Evolutionary conservation across 2,329 filamentous ascomycete species (phyloP), one percentile per base, ranked within the genome.

Genomic region (Xylaria sp.): DNA sequence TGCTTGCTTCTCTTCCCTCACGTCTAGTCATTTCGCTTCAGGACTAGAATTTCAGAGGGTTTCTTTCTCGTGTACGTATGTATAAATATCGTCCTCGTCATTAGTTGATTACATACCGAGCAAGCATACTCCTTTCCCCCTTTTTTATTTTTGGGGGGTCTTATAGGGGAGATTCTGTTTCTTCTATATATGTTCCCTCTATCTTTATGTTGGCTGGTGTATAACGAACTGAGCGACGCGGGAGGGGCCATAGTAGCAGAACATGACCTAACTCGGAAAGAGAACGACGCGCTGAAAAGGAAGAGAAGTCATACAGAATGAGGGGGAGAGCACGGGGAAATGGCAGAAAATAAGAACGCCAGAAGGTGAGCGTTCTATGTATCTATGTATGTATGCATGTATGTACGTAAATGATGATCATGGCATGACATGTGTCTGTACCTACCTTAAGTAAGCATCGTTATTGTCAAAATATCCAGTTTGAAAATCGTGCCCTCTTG

Each of bases 51-150:
- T 23, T 23, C 13, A 48, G 41, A 37, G 34, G 28, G 10, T 51
- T 18, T 15, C 20, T 54, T 34, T 34, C 46, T 12, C 52, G 37
- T 55, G 23, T 58, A 64, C 59, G 57, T 63, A 65, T 55, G 52
- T 69, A 69, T 63, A 54, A 69, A 12, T 54, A 66, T 50, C 61
- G n/a, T 41, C 55, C 13, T 65, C 52, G 48, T 50, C 46, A 34
- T 39, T 23, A 59, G 51, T 59, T 52, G 67, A 52, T 60, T 54
- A 50, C 20, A 28, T 48, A 10, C 50, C 57, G 52, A 46, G 37
- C 51, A 56, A 59, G 23, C 39, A 37, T 56, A 10, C n/a, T 25
- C 4, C 15, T 37, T 58, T 13, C 23, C 18, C 50, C 10, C 51
- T 18, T 23, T 50, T n/a, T 25, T 48, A 13, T 8, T 64, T 55